Conservation (phyloP, 2,329 filamentous ascomycete species). For the Tolypocladium endophyticum region DNA sequence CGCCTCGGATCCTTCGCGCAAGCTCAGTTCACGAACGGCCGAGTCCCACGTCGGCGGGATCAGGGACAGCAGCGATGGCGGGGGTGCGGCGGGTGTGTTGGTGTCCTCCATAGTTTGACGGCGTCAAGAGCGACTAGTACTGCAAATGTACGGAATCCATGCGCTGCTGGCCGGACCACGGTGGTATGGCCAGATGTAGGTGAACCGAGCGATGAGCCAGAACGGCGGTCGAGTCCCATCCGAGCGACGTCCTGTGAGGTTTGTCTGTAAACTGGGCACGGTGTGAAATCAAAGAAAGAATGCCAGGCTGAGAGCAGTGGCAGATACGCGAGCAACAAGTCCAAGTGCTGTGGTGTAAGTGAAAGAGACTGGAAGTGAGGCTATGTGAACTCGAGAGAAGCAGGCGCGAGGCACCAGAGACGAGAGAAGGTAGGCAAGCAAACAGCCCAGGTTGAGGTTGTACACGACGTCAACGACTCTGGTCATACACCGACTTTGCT, state of each 20-base stretch:
- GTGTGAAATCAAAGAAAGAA: too few species aligned
- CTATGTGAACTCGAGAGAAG: neutral
- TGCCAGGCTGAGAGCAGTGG: neutral
- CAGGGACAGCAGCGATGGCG: constrained; percentile 22
- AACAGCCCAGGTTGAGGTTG: neutral
- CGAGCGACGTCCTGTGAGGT: neutral
- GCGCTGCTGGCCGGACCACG: neutral
- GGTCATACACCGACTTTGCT: neutral
- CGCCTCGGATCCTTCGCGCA: constrained; percentile 60
- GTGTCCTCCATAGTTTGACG: neutral
- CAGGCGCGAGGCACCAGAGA: neutral
- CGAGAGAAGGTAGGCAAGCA: neutral
- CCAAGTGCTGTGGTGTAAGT: neutral
- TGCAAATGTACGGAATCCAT: constrained; percentile 1
- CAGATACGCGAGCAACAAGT: neutral
- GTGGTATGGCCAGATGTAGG: neutral
- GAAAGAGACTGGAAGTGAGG: neutral
- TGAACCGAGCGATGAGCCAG: neutral
- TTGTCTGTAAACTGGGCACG: neutral
- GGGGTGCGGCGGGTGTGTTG: neutral
- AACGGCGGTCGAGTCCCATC: neutral
- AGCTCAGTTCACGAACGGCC: constrained; percentile 50
- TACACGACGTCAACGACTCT: neutral
- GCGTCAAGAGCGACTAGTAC: neutral
- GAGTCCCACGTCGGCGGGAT: constrained; percentile 42